These are phyloP conservation scores for Sideroxylon spinosum DNA, from an alignment of 179 eudicot genomes.

Conservation along the genomic window DNA sequence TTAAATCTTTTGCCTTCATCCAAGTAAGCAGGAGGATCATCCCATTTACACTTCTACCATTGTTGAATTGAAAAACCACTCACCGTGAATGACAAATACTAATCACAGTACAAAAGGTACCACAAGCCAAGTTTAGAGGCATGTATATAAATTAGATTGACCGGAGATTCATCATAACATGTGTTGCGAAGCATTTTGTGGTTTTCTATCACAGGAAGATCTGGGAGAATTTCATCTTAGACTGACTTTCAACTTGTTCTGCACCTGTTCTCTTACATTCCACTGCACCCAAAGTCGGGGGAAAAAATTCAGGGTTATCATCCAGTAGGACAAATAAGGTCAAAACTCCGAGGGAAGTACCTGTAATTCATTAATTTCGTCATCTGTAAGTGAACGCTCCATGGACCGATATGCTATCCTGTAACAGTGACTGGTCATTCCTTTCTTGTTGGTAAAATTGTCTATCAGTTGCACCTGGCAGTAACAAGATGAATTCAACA, in stretches of 20 bases:
- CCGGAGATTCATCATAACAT: too few relatives aligned
- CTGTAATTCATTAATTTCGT: slow-evolving; percentile 79
- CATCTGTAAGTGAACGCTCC: slow-evolving; percentile 87
- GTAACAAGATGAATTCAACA: slow-evolving; percentile 12
- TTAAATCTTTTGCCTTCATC: too few relatives aligned
- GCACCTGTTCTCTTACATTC: slow-evolving; percentile 72
- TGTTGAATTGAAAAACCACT: too few relatives aligned
- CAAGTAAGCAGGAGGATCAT: too few relatives aligned
- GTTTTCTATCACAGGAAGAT: neutral
- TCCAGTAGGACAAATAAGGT: neutral
- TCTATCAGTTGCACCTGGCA: slow-evolving; percentile 59
- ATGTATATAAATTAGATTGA: too few relatives aligned
- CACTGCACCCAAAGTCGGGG: slow-evolving; percentile 39
- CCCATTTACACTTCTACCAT: too few relatives aligned
- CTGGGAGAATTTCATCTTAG: slow-evolving; percentile 41
- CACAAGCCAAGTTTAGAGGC: too few relatives aligned
- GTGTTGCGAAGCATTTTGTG: too few relatives aligned
- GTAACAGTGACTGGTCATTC: slow-evolving; percentile 87
- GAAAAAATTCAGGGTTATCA: neutral
- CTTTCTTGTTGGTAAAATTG: slow-evolving; percentile 73
- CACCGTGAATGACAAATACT: too few relatives aligned
- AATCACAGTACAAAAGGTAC: too few relatives aligned
- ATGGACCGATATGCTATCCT: slow-evolving; percentile 78
- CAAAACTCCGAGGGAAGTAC: slow-evolving; percentile 19
- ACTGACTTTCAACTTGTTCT: slow-evolving; percentile 62